phyloP scores from a whole-genome alignment of 306 rosid species.

The Elaeagnus macrophylla region DNA sequence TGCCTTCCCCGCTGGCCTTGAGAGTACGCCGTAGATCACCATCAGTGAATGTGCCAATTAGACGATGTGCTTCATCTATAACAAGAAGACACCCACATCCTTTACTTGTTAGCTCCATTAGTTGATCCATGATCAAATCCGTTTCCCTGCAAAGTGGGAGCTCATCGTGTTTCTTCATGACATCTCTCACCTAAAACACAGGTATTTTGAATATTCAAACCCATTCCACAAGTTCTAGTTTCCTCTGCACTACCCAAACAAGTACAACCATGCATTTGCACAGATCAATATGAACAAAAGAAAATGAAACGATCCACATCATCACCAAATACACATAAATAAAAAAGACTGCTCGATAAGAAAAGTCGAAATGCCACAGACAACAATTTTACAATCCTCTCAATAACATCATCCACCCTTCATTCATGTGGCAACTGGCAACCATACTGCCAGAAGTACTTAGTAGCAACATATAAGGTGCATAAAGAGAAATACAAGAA shows the following conservation, averaged over 20 bases:
- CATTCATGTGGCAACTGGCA: no score
- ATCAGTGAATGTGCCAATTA: slow-evolving; percentile 88
- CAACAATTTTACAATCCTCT: no score
- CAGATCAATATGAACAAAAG: no score
- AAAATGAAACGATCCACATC: no score
- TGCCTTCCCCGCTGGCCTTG: slow-evolving; percentile 81
- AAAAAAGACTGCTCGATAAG: no score
- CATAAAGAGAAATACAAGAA: no score
- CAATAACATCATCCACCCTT: no score
- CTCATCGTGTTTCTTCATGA: slow-evolving; percentile 86
- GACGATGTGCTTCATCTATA: slow-evolving; percentile 41
- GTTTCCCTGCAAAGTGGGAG: slow-evolving; percentile 81
- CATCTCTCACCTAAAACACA: slow-evolving; percentile 62
- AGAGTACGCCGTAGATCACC: slow-evolving; percentile 97
- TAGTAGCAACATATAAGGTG: no score
- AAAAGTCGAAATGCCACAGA: no score
- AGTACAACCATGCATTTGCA: no score
- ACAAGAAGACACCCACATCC: slow-evolving; percentile 96
- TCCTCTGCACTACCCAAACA: background rate
- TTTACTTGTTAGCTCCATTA: slow-evolving; percentile 78
- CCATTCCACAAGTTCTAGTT: slow-evolving; percentile 3
- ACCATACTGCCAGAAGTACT: no score
- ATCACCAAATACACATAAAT: no score
- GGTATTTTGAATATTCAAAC: background rate
- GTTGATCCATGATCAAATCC: slow-evolving; percentile 83